Base-by-base conservation (phyloP, 306 rosid genomes). In the Delonix regia region DNA sequence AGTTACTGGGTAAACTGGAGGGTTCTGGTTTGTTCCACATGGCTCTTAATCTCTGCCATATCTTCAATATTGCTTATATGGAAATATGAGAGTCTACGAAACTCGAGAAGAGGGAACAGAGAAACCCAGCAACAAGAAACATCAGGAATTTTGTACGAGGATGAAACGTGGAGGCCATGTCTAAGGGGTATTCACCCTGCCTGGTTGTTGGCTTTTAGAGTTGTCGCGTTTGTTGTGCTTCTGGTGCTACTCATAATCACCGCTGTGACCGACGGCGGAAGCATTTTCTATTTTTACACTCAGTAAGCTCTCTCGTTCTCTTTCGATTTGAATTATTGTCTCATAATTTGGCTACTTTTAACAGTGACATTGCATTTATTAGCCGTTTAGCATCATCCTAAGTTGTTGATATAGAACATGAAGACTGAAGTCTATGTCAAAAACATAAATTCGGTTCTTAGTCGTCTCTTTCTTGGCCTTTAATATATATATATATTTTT, bases 151-250 rank as follows among this genome's bases (percentile, higher is more conserved):
- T 77, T 96, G 86, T 93, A 86, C 65, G 98, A 91, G 25, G 98
- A 93, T 83, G 98, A 96, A 72, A 90, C 93, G n/a, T 96, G 98
- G 99, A 88, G 85, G 81, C 94, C 99, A 48, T 93, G 99, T 65
- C 79, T 96, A 13, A 93, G 89, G 78, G 95, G 90, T 57, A 86
- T 96, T 53, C 99, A 93, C 78, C 99, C 99, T 16, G 93, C 89
- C 33, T 96, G 98, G 99, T 77, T 96, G 4, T 83, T 96, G 75
- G 93, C 85, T 38, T 96, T 91, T 73, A 84, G 99, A 89, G 76
- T 91, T 45, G 33, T 89, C 77, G 97, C 98, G 60, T 96, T 96
- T 70, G 15, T 82, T 80, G 92, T 96, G 34, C 99, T 96, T 78
- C 45, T 88, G 82, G 88, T 83, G 41, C 89, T 96, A 49, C 98